Conservation (phyloP, 1,284 basidiomycete genomes). For the Puccinia coronata region DNA sequence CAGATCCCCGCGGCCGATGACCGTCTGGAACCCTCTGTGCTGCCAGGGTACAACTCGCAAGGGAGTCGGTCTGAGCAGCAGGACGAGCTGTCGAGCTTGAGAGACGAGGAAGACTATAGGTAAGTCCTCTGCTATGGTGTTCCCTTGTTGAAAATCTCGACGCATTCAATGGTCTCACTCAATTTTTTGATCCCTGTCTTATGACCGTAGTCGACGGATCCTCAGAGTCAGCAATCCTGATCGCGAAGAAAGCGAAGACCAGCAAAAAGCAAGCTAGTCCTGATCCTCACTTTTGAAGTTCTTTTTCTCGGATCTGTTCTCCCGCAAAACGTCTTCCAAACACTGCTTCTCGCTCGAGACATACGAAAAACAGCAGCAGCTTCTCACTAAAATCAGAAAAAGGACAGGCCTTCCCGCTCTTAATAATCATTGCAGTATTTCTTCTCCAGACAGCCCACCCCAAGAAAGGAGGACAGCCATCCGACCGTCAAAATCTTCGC, state of each 20-base stretch:
- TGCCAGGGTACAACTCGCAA: not conserved
- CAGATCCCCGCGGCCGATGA: constrained; percentile 2
- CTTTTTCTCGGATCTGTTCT: not conserved
- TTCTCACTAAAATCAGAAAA: too few species aligned
- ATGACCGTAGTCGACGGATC: constrained; percentile 1
- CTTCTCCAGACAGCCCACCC: too few species aligned
- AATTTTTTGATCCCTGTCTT: not conserved
- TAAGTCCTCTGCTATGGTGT: not conserved
- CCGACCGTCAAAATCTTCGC: too few species aligned
- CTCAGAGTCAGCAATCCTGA: constrained; percentile 39
- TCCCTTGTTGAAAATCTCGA: not conserved
- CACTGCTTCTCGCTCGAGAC: too few species aligned
- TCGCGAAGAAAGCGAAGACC: constrained; percentile 7
- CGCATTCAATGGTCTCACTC: not conserved
- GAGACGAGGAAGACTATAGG: constrained; percentile 36
- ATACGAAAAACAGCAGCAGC: too few species aligned
- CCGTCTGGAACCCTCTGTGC: constrained; percentile 8
- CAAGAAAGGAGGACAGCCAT: too few species aligned
- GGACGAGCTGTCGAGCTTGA: constrained; percentile 12
- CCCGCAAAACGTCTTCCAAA: too few species aligned
- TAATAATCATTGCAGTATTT: too few species aligned
- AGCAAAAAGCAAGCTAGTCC: not conserved
- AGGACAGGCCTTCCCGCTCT: too few species aligned
- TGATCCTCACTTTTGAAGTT: not conserved
- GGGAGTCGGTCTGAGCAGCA: not conserved